Base-by-base conservation (phyloP, 176 grass and related monocot genomes). In the Puya raimondii region DNA sequence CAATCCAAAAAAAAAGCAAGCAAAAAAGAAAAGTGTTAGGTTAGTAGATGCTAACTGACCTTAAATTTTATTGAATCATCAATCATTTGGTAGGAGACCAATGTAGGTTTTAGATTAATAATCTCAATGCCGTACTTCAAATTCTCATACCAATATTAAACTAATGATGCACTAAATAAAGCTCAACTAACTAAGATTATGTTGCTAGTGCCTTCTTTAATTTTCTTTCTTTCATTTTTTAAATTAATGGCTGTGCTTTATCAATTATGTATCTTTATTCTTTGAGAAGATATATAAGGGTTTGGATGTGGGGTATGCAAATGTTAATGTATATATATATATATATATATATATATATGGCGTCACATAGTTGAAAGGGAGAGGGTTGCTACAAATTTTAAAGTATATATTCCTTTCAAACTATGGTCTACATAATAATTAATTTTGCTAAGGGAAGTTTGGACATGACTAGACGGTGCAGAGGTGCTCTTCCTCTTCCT, bases 381-480 rank as follows among this genome's bases (percentile, higher is more conserved):
- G 33, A 66, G 67, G 12, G 27, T 49, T 3, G 21, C 69, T 48
- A 23, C 21, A 49, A 27, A 69, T 59, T 51, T 78, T 77, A 50
- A 67, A 63, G 52, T 68, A 83, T 83, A 72, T 73, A 67, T 83
- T 69, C 47, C 51, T 83, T 73, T 64, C 57, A 66, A 47, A 56
- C 3, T 3, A 27, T 25, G 79, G 70, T 53, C 79, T 26, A 81
- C 70, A 47, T 74, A 58, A 73, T 69, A 42, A 63, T 48, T 69
- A 42, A 63, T 48, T 48, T 80, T 64, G 63, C 4, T 33, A 14
- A 12, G 16, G 15, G 9, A 25, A 65, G 22, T 53, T 64, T 68
- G 49, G 76, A 84, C 64, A 79, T 59, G 70, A 79, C 81, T 74
- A 47, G 70, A 74, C 81, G 59, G 75, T 20, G 49, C 49, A 14